Base-by-base conservation (phyloP, 2,329 filamentous ascomycete genomes). In the Coleophoma cylindrospora region DNA sequence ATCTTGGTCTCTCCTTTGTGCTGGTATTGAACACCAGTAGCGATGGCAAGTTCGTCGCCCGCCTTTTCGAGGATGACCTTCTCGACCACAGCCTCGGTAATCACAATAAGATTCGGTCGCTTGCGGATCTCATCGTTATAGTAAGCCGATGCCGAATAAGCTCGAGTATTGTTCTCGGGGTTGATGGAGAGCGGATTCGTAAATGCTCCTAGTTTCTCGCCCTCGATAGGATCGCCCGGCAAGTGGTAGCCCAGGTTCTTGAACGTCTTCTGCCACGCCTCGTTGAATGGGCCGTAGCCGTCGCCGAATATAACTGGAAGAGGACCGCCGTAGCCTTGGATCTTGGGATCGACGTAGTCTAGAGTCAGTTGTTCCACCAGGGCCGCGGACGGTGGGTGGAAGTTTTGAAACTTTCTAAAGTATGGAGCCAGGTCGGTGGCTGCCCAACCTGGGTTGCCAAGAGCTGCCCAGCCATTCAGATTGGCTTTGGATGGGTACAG, bases 31-130 rank as follows among this genome's bases (percentile, higher is more conserved):
- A 61, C 54, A 4, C 55, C 57, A 12, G 52, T 51, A 6, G 52
- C 54, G 9, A 41, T 34, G 34, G 37, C 19, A n/a, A 37, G 34
- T 17, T 19, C 49, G n/a, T 43, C 41, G 8, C 8, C 34, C 13
- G 15, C 19, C 3, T 43, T 47, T 34, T 45, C 36, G 3, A 59
- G 27, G 58, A 91, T 84, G 64, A 95, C 72, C 66, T 84, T 87
- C 64, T 81, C 86, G 52, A 94, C 90, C 81, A 88, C 91, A 13
- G 89, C 85, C 63, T 94, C 84, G 63, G 89, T 94, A 50, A 95
- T 74, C 51, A 95, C 76, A 37, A 87, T 91, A 65, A 95, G 68
- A 72, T 95, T 95, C 7, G 49, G 40, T 17, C 60, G 47, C 2
- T 36, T 22, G 15, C 21, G 27, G 32, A 47, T 50, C 14, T 51